These are phyloP conservation scores for Silene uniflora DNA, from an alignment of 148 eudicot species.

Conservation along the genomic window DNA sequence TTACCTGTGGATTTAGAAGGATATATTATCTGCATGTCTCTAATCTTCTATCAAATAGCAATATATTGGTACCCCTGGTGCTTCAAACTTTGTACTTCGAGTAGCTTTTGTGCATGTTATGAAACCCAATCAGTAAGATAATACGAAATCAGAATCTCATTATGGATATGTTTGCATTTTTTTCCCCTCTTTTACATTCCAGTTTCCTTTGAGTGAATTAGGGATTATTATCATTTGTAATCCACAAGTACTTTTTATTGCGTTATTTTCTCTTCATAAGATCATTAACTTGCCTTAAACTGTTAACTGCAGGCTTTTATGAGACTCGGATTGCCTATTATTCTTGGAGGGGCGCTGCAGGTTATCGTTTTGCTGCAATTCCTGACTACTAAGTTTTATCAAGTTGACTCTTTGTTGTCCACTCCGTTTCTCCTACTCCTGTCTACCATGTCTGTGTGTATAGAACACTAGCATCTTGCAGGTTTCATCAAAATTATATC, in stretches of 20 bases:
- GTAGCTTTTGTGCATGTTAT: not conserved
- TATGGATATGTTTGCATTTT: too few relatives aligned
- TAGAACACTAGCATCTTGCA: not conserved
- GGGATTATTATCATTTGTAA: too few relatives aligned
- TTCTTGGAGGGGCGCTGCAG: slow-evolving; percentile 96
- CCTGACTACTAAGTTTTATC: slow-evolving; percentile 59
- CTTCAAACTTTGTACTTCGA: not conserved
- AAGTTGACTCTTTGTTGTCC: not conserved
- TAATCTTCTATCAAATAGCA: not conserved
- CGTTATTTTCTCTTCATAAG: not conserved
- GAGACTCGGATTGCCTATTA: slow-evolving; percentile 97
- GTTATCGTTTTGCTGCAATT: slow-evolving; percentile 79
- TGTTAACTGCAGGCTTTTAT: slow-evolving; percentile 68
- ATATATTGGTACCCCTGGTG: not conserved
- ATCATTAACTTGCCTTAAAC: slow-evolving; percentile 7
- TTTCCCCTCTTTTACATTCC: too few relatives aligned
- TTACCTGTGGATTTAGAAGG: not conserved
- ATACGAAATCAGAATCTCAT: too few relatives aligned
- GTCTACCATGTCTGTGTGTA: not conserved
- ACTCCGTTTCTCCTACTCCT: not conserved
- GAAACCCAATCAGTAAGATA: not conserved
- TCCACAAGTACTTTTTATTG: too few relatives aligned
- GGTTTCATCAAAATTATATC: not conserved
- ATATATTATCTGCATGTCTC: not conserved
- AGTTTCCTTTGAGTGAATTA: too few relatives aligned